These are phyloP conservation scores for Torulaspora franciscae DNA, from an alignment of 805 yeast genomes.

Conservation along the genomic window DNA sequence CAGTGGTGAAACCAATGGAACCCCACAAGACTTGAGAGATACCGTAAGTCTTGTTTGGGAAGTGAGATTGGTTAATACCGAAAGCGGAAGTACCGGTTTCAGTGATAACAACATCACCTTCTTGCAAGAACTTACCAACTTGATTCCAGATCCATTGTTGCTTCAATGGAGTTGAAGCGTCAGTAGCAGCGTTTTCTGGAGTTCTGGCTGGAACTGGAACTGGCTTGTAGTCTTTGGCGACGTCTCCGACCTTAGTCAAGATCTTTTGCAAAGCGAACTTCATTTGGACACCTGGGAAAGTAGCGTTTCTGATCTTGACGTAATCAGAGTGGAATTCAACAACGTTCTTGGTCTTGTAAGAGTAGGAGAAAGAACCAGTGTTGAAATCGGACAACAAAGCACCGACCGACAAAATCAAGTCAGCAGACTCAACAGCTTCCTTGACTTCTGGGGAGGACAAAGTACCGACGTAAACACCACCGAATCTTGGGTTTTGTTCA, in stretches of 20 bases:
- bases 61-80: constrained; percentile 61
- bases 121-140: constrained; percentile 55
- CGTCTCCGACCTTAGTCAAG: constrained; percentile 37
- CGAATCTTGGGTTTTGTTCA: constrained; percentile 67
- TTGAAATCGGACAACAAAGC: constrained; percentile 83
- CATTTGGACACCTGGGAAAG: constrained; percentile 71
- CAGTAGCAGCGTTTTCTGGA: constrained; percentile 43
- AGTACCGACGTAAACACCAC: constrained; percentile 85
- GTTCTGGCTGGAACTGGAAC: constrained; percentile 52
- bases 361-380: constrained; percentile 81
- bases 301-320: constrained; percentile 64
- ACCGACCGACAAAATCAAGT: constrained; percentile 73
- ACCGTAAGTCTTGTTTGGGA: constrained; percentile 58
- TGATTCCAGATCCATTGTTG: constrained; percentile 70
- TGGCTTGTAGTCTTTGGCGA: constrained; percentile 44
- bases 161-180: constrained; percentile 45
- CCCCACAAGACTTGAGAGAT: constrained; percentile 76
- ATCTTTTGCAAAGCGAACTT: constrained; percentile 47
- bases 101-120: constrained; percentile 62
- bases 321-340: constrained; percentile 76
- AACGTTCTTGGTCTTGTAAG: constrained; percentile 67
- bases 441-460: constrained; percentile 68
- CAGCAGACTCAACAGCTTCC: constrained; percentile 67
- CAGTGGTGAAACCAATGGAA: constrained; percentile 66
- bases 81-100: constrained; percentile 76